Conservation (phyloP, 371 early-diverging fungal species). For the Mortierella sp. region DNA sequence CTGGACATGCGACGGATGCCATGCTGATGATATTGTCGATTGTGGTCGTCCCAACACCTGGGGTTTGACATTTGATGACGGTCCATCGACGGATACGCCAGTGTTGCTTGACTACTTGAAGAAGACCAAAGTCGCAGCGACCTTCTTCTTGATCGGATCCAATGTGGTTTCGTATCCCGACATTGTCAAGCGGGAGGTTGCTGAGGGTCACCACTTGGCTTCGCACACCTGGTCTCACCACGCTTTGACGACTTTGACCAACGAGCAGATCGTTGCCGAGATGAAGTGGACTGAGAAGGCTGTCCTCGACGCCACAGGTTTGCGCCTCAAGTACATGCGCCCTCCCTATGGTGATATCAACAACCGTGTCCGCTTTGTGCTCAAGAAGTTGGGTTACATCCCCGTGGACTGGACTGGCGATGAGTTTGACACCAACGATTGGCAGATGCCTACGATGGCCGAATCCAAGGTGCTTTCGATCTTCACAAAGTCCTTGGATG, state of each 20-base stretch:
- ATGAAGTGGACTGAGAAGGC: slow-evolving; percentile 71
- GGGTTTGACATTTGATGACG: slow-evolving; percentile 73
- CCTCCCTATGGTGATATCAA: slow-evolving; percentile 76
- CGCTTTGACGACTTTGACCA: slow-evolving; percentile 66
- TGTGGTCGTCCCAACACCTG: slow-evolving; percentile 47
- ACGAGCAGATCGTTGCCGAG: slow-evolving; percentile 75
- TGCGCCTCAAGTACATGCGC: slow-evolving; percentile 58
- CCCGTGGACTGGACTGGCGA: slow-evolving; percentile 55
- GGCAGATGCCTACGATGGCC: slow-evolving; percentile 36
- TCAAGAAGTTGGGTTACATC: slow-evolving; percentile 64
- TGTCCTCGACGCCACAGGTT: slow-evolving; percentile 70
- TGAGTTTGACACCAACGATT: slow-evolving; percentile 49
- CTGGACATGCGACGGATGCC: slow-evolving; percentile 44
- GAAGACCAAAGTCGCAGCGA: slow-evolving; percentile 60
- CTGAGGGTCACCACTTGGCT: slow-evolving; percentile 53
- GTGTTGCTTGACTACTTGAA: slow-evolving; percentile 63
- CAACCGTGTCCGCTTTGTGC: slow-evolving; percentile 69
- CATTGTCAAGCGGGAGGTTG: slow-evolving; percentile 55
- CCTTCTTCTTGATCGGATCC: slow-evolving; percentile 69
- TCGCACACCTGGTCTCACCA: slow-evolving; percentile 68
- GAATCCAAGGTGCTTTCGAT: slow-evolving; percentile 13
- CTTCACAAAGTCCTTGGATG: slow-evolving; percentile 23
- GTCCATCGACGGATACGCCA: slow-evolving; percentile 60
- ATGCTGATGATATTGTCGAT: slow-evolving; percentile 25
- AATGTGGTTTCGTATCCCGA: slow-evolving; percentile 62